A percentile compares a stretch with the other conserved stretches of the same genome.
These are phyloP conservation scores for Termitomyces sp. DNA, from an alignment of 768 basidiomycete genomes.

Conservation along the genomic window DNA sequence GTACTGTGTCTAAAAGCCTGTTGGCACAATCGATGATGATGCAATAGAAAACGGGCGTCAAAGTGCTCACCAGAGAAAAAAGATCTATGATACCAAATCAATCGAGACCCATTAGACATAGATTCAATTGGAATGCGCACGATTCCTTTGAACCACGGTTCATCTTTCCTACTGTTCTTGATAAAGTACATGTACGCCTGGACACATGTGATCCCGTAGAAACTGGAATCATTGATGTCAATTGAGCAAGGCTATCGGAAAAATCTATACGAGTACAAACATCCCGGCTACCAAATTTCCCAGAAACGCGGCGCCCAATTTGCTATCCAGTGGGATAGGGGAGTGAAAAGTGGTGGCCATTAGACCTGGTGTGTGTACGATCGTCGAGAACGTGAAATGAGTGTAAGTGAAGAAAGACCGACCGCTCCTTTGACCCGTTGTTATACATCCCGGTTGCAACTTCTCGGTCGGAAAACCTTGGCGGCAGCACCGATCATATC, in stretches of 20 bases:
- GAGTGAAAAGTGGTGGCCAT: constrained; percentile 2
- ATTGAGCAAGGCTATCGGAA: constrained; percentile 27
- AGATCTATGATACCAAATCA: constrained; percentile 1
- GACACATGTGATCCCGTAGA: constrained; percentile 12
- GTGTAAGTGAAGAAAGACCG: neutral
- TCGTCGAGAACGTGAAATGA: constrained; percentile 2
- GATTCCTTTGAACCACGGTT: constrained; percentile 7
- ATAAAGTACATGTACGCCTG: constrained; percentile 10
- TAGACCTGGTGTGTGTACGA: neutral
- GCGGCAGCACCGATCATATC: neutral
- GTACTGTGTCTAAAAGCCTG: constrained; percentile 11
- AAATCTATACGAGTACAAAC: constrained; percentile 13
- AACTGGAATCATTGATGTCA: neutral
- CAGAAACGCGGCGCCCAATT: constrained; percentile 40
- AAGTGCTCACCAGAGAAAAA: constrained; percentile 7
- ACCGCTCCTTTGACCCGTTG: neutral
- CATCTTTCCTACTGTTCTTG: neutral
- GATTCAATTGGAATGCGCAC: constrained; percentile 3
- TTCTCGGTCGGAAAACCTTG: neutral
- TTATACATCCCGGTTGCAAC: neutral
- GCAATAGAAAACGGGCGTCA: neutral
- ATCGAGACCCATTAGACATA: too few species aligned
- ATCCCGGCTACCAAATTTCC: constrained; percentile 10
- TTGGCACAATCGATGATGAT: neutral
- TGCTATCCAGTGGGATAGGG: constrained; percentile 28